Evolutionary conservation across 1,284 basidiomycete species (phyloP).

Genomic region (Rhodotorula sp.): DNA sequence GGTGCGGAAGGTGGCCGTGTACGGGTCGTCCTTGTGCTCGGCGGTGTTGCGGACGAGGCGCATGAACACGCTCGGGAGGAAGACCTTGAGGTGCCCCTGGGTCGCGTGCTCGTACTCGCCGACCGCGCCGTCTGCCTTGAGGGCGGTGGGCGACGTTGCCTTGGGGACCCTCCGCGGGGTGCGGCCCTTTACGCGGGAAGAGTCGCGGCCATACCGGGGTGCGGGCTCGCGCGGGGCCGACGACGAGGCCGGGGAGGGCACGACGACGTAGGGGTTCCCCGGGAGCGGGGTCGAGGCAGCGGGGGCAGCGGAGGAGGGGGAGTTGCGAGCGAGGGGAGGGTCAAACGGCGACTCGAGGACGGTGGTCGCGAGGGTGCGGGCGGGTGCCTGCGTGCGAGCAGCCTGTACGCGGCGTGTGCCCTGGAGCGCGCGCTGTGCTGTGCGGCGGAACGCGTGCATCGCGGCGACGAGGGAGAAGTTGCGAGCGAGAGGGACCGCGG

Average conservation of each 20-base stretch:
- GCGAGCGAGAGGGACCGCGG: background rate
- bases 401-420: background rate
- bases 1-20: conserved; percentile 48
- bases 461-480: background rate
- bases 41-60: conserved; percentile 46
- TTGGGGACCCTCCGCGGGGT: conserved; percentile 27
- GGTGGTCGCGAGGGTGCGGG: conserved; percentile 8
- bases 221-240: conserved; percentile 4
- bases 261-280: background rate
- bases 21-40: conserved; percentile 45
- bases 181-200: conserved; percentile 37
- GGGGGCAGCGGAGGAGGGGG: background rate
- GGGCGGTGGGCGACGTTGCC: conserved; percentile 23
- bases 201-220: conserved; percentile 26
- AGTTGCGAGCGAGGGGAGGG: background rate
- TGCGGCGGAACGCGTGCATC: conserved; percentile 16
- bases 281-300: conserved; percentile 21
- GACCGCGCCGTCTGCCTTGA: conserved; percentile 20
- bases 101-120: conserved; percentile 11
- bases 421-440: conserved; percentile 4
- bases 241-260: background rate
- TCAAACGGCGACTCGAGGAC: conserved; percentile 1
- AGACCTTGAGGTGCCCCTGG: conserved; percentile 38
- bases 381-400: background rate
- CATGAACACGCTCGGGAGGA: conserved; percentile 46